Evolutionary conservation across 768 basidiomycete species (phyloP), one percentile per base, ranked within the genome.

Genomic region (Leucogyrophana mollusca): DNA sequence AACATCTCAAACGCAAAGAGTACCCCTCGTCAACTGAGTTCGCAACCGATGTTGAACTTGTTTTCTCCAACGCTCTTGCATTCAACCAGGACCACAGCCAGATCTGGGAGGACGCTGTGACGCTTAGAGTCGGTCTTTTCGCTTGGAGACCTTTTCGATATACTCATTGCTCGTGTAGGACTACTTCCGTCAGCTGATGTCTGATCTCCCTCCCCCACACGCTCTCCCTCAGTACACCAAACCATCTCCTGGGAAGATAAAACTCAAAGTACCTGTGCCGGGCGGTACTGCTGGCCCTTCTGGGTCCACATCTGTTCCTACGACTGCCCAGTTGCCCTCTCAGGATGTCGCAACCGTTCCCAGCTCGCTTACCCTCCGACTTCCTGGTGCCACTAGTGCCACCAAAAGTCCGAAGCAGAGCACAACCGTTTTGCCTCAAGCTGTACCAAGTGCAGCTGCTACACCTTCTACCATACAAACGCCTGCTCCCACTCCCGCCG

Each of bases 21-120:
- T 97, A 95, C 60, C 57, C 61, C 17, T 77, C 73, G 2, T 69
- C 79, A 4, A 71, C 76, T 4, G 84, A 87, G 20, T 95, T 94
- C 58, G 85, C 86, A 35, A 80, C 79, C 8, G 94, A 97, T 49
- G 86, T 94, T 11, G 90, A 94, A 56, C 77, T 94, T 34, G 87
- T 97, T 20, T 95, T 94, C 67, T 78, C 82, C 6, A 97, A 97
- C 61, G 94, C 93, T 9, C 73, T 90, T 62, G 67, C 77, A 47
- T 97, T 94, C 69, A 97, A 97, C 56, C 83, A 80, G 58, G 93
- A 95, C 22, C 82, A 87, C 58, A 90, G 86, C 21, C 76, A 67
- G 45, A 88, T 93, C 22, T 92, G 87, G 84, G 82, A 88, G 55
- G 88, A 90, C 56, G 89, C 90, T 16, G 60, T 74, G 16, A 64